Conservation (phyloP, 306 rosid genomes). For the Castanea crenata region DNA sequence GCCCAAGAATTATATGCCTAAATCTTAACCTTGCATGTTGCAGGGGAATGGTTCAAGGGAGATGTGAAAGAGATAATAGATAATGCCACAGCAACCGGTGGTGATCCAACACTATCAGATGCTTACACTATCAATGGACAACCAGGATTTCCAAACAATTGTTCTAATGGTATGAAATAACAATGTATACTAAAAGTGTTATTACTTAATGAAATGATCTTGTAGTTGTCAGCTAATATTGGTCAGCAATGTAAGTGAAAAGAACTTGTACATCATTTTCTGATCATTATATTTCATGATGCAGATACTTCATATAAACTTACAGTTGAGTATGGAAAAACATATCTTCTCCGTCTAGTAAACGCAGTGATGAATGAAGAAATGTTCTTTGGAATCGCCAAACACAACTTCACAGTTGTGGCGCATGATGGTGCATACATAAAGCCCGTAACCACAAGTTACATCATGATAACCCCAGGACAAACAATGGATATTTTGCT, state of each 20-base stretch:
- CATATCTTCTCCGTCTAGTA: conserved; percentile 31
- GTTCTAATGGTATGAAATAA: background rate
- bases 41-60: background rate
- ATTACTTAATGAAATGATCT: too few species aligned
- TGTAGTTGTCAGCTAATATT: too few species aligned
- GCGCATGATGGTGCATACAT: conserved; percentile 36
- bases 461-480: conserved; percentile 45
- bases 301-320: conserved; percentile 32
- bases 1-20: too few species aligned
- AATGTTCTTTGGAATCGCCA: conserved; percentile 36
- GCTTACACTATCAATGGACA: background rate
- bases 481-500: conserved; percentile 50
- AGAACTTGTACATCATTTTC: too few species aligned
- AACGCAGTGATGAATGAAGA: conserved; percentile 42
- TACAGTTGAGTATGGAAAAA: conserved; percentile 28
- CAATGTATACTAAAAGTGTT: too few species aligned
- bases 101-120: background rate
- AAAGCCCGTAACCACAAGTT: conserved; percentile 29
- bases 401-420: conserved; percentile 37
- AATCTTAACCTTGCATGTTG: background rate
- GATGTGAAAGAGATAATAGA: background rate
- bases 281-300: too few species aligned
- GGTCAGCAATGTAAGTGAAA: too few species aligned
- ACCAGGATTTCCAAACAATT: conserved; percentile 1
- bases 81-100: background rate